Evolutionary conservation across 192 early-diverging fungal genomes (phyloP).

Genomic region (Coemansia sp.): DNA sequence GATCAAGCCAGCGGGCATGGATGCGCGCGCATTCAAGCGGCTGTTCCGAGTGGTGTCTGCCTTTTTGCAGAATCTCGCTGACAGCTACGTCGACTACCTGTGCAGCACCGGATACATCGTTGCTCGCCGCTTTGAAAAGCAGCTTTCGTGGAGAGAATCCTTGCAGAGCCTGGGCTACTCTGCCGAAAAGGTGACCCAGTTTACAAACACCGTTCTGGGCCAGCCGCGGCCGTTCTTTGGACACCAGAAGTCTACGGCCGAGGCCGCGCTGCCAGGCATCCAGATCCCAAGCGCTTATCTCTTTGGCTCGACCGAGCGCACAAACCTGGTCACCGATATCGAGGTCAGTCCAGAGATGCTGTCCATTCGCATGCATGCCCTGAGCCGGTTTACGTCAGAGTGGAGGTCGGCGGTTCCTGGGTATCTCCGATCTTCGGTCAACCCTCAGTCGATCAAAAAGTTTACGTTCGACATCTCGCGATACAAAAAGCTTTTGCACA

Average conservation of each 20-base stretch:
- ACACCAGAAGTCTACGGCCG: not conserved
- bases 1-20: conserved; percentile 29
- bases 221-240: conserved; percentile 13
- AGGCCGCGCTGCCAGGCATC: conserved; percentile 32
- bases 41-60: conserved; percentile 46
- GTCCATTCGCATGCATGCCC: conserved; percentile 47
- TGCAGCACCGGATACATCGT: conserved; percentile 48
- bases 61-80: conserved; percentile 49
- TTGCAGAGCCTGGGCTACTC: conserved; percentile 36
- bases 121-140: conserved; percentile 38
- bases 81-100: conserved; percentile 51
- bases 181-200: conserved; percentile 17
- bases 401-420: conserved; percentile 52
- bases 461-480: conserved; percentile 52
- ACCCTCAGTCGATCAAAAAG: conserved; percentile 42
- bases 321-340: conserved; percentile 46
- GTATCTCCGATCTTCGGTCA: conserved; percentile 43
- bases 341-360: conserved; percentile 44
- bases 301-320: conserved; percentile 49
- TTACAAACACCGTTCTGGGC: conserved; percentile 26
- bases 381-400: conserved; percentile 46
- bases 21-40: conserved; percentile 31
- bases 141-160: conserved; percentile 32
- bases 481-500: conserved; percentile 54
- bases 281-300: conserved; percentile 42